Conservation (phyloP, 75 land plant genomes). For the Pinus albicaulis region DNA sequence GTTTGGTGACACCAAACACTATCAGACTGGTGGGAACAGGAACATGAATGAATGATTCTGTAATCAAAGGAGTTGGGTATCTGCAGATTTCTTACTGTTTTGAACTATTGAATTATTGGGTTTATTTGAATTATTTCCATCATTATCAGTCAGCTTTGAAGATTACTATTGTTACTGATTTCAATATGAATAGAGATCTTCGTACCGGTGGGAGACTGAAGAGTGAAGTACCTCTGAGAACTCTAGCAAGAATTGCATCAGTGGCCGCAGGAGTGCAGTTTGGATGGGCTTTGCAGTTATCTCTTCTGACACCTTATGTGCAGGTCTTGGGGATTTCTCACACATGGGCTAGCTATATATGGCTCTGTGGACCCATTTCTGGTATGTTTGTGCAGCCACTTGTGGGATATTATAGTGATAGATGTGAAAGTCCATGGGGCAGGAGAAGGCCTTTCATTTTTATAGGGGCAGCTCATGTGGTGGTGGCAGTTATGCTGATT, state of each 20-base stretch:
- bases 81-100: too few relatives aligned
- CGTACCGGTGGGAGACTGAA: too few relatives aligned
- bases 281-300: constrained; percentile 98
- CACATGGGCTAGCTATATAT: constrained; percentile 84
- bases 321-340: constrained; percentile 96
- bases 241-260: constrained; percentile 40
- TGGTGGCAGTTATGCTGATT: constrained; percentile 60
- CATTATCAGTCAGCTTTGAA: too few relatives aligned
- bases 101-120: too few relatives aligned
- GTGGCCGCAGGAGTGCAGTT: constrained; percentile 94
- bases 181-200: too few relatives aligned
- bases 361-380: constrained; percentile 97
- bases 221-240: too few relatives aligned
- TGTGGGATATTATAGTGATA: constrained; percentile 78
- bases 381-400: constrained; percentile 92
- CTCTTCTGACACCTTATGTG: constrained; percentile 91
- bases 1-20: too few relatives aligned
- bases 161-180: too few relatives aligned
- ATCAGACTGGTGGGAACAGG: too few relatives aligned
- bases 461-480: constrained; percentile 51
- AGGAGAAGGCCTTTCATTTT: constrained; percentile 83
- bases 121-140: too few relatives aligned
- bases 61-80: too few relatives aligned
- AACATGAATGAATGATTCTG: too few relatives aligned
- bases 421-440: constrained; percentile 64